Percentiles rank a stretch among this genome's conserved stretches.
These are phyloP conservation scores for Fusarium zealandicum DNA, from an alignment of 2,329 filamentous ascomycete genomes.

Conservation along the genomic window DNA sequence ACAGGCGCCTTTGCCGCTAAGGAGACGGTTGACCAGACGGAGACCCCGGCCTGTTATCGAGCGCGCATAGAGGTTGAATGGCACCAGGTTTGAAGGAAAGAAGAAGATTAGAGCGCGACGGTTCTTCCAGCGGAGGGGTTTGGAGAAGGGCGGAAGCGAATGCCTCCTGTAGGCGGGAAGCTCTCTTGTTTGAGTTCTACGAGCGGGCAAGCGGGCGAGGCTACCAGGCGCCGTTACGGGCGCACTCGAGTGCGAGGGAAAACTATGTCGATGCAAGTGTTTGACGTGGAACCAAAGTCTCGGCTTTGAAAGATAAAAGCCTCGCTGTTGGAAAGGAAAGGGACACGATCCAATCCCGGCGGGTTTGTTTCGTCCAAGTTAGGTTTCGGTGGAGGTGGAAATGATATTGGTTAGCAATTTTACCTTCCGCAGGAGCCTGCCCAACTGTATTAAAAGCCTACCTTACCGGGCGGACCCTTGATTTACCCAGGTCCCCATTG, in stretches of 20 bases:
- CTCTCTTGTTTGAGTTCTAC: slow-evolving; percentile 7
- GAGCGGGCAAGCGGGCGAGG: slow-evolving; percentile 7
- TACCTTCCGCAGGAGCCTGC: not conserved
- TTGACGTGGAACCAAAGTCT: not conserved
- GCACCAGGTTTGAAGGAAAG: not conserved
- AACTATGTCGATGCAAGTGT: not conserved
- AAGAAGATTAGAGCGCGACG: slow-evolving; percentile 1
- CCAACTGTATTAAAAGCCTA: not conserved
- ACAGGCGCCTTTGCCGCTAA: not conserved
- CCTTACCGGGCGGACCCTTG: too few species aligned
- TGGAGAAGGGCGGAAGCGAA: slow-evolving; percentile 28
- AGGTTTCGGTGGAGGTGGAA: not conserved
- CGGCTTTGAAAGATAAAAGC: not conserved
- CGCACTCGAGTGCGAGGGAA: not conserved
- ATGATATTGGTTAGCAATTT: slow-evolving; percentile 1
- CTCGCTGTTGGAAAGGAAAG: not conserved
- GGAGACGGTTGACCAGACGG: not conserved
- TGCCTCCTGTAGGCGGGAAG: slow-evolving; percentile 13
- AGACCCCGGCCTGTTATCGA: not conserved
- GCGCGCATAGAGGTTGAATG: not conserved
- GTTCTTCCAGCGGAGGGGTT: slow-evolving; percentile 11
- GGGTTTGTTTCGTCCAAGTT: not conserved
- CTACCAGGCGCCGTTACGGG: not conserved
- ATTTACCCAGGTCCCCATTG: too few species aligned
- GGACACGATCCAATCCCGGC: not conserved